Evolutionary conservation across 306 rosid species (phyloP).

Genomic region (Casuarina cunninghamiana): DNA sequence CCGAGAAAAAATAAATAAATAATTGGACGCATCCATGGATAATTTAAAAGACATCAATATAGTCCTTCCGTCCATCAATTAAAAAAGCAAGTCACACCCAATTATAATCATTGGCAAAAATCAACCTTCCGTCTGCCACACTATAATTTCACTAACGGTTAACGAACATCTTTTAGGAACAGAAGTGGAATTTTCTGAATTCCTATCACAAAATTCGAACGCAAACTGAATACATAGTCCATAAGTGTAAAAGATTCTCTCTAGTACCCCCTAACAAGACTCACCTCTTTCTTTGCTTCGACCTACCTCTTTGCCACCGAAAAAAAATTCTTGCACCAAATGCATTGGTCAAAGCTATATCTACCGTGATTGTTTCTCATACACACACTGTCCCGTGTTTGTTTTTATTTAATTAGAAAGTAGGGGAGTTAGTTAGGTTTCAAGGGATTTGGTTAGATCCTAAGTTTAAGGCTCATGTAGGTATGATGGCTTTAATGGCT

Average conservation of each 20-base stretch:
- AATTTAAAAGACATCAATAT: background rate
- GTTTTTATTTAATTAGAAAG: too few species aligned
- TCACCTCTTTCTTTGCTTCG: background rate
- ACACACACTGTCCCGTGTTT: background rate
- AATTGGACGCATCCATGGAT: slow-evolving; percentile 3
- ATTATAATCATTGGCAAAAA: background rate
- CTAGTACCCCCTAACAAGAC: background rate
- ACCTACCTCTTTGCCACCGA: background rate
- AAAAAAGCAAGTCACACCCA: background rate
- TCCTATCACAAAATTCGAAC: background rate
- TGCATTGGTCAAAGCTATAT: background rate
- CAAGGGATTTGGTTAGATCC: too few species aligned
- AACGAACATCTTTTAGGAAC: background rate
- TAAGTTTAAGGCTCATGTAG: background rate
- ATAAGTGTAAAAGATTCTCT: background rate
- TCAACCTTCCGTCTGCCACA: background rate
- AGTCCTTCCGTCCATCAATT: background rate
- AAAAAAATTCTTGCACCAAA: background rate
- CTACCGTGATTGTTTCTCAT: background rate
- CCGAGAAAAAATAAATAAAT: too few species aligned
- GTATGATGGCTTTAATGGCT: too few species aligned
- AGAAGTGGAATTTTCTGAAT: background rate
- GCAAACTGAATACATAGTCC: background rate
- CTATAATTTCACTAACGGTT: background rate
- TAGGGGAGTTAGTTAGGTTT: too few species aligned